Conservation (phyloP, 495 filamentous ascomycete species). For the Annulohypoxylon bovei region DNA sequence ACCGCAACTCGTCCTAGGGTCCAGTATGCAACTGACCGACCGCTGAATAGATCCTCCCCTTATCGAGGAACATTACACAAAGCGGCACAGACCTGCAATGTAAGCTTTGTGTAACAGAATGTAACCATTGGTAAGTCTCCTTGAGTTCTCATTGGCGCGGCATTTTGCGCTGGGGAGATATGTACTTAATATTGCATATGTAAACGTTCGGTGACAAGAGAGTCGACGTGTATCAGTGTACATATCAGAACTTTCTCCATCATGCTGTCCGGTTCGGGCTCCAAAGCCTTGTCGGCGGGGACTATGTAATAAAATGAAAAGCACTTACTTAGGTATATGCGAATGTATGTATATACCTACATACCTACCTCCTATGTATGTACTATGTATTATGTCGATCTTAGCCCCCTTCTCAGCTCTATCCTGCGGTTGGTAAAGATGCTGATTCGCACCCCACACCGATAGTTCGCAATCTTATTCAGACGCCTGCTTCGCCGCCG, state of each 20-base stretch:
- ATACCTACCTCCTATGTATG: neutral
- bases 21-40: slow-evolving; percentile 22
- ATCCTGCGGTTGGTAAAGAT: slow-evolving; percentile 29
- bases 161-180: slow-evolving; percentile 3
- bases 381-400: slow-evolving; percentile 21
- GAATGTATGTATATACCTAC: neutral
- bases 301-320: slow-evolving; percentile 8
- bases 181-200: slow-evolving; percentile 1
- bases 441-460: slow-evolving; percentile 40
- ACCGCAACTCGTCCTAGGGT: slow-evolving; percentile 5
- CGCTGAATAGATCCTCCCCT: slow-evolving; percentile 16
- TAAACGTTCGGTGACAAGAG: slow-evolving; percentile 4
- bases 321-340: neutral
- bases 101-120: slow-evolving; percentile 35
- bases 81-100: slow-evolving; percentile 18
- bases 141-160: slow-evolving; percentile 29
- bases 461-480: slow-evolving; percentile 46
- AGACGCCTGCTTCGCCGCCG: slow-evolving; percentile 40
- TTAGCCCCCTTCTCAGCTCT: slow-evolving; percentile 24
- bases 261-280: slow-evolving; percentile 15
- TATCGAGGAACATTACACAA: slow-evolving; percentile 25
- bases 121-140: slow-evolving; percentile 13
- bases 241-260: slow-evolving; percentile 24
- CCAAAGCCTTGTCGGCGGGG: slow-evolving; percentile 15
- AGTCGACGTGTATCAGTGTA: slow-evolving; percentile 1